Base-by-base conservation (phyloP, 495 filamentous ascomycete species). In the Glutinoglossum americanum region DNA sequence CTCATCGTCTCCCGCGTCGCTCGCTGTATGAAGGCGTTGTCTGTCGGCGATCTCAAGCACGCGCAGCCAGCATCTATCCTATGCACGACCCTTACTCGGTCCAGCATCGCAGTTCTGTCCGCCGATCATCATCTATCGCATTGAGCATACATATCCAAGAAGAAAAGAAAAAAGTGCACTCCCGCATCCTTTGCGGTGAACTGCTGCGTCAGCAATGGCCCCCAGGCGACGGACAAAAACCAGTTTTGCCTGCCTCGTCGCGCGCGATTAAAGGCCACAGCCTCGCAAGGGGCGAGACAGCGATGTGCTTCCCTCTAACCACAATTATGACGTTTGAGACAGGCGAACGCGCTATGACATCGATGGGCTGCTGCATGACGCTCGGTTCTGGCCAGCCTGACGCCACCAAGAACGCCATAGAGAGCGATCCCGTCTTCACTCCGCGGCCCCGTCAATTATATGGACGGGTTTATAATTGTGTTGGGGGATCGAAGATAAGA, bases 311-410 rank as follows among this genome's bases (percentile, higher is more conserved):
- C 2, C 15, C 7, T 41, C 8, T 35, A 11, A 4, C 11, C 32
- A 35, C 4, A 4, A 5, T 13, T 13, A 51, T 51, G 47, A 51
- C 47, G 47, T 51, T 51, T 51, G n/a, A 26, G 47, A 23, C 47
- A 51, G 47, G 47, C 47, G 21, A 51, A 51, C 7, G 47, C 47
- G 47, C 47, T 21, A 51, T 51, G 47, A 51, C 47, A 51, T 51
- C 47, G 47, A 23, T 51, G 21, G 47, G 47, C 47, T 51, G 47
- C 47, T 51, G 47, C 47, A 51, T 51, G 47, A 51, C 47, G 47
- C 47, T 51, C 47, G 47, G 21, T 19, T 51, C 21, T 25, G 47
- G 5, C 37, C 37, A 41, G 37, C 37, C 37, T 41, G 13, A 41
- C 37, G 37, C 37, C 37, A 41, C 37, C 37, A 41, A 41, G 47